phyloP scores from a whole-genome alignment of 1,139 yeast genomes.

The Yueomyces sp. region DNA sequence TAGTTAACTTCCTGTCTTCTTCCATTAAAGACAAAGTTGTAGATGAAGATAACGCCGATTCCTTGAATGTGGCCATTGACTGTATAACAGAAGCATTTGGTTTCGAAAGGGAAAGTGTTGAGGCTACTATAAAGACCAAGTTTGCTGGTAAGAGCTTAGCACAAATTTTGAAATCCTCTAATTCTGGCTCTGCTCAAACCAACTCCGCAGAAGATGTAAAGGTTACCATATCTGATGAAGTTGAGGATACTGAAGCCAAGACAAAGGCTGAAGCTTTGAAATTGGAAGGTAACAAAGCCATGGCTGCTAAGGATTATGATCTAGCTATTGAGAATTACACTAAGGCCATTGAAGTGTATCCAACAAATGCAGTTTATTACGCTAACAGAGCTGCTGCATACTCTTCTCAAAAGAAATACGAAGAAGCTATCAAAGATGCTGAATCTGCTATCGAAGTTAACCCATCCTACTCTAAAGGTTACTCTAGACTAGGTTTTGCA shows the following conservation, averaged over 20 bases:
- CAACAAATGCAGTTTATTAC: slow-evolving; percentile 68
- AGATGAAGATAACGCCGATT: slow-evolving; percentile 66
- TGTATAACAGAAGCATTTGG: slow-evolving; percentile 78
- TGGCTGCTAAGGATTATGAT: slow-evolving; percentile 65
- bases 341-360: slow-evolving; percentile 62
- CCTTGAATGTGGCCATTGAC: slow-evolving; percentile 85
- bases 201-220: slow-evolving; percentile 25
- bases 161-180: slow-evolving; percentile 19
- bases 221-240: slow-evolving; percentile 31
- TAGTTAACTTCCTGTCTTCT: slow-evolving; percentile 53
- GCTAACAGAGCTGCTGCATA: slow-evolving; percentile 97
- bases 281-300: slow-evolving; percentile 78
- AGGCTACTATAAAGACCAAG: slow-evolving; percentile 25
- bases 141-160: slow-evolving; percentile 38
- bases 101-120: slow-evolving; percentile 38
- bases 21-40: slow-evolving; percentile 50
- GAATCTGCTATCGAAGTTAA: slow-evolving; percentile 65
- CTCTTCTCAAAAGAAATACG: slow-evolving; percentile 65
- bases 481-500: slow-evolving; percentile 90
- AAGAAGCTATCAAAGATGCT: slow-evolving; percentile 74
- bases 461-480: slow-evolving; percentile 79
- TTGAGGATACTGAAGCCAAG: slow-evolving; percentile 36
- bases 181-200: slow-evolving; percentile 7
- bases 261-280: slow-evolving; percentile 75
- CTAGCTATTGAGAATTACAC: slow-evolving; percentile 69